phyloP scores from a whole-genome alignment of 1,139 yeast genomes.

The Debaryomyces robertsiae region DNA sequence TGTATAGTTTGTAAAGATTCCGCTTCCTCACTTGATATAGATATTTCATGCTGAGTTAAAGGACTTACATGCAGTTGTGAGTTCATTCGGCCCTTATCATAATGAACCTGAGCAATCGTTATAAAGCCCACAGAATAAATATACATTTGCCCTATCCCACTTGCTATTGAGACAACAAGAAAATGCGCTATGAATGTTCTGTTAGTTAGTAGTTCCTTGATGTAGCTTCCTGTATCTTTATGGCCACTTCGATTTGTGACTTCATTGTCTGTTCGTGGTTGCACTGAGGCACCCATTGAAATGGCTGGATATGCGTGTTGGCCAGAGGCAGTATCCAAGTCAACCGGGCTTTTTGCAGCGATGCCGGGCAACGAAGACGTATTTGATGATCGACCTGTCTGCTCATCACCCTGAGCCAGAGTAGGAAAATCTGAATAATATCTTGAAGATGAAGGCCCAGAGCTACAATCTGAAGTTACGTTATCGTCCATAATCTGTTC shows the following conservation, averaged over 20 bases:
- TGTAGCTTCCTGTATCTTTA: slow-evolving; percentile 27
- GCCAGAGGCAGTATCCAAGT: neutral
- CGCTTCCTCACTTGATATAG: slow-evolving; percentile 17
- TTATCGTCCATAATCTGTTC: neutral
- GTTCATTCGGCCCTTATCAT: slow-evolving; percentile 10
- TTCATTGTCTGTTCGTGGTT: neutral
- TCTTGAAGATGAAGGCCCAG: neutral
- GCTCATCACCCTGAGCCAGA: neutral
- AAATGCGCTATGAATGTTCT: slow-evolving; percentile 37
- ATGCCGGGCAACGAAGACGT: neutral
- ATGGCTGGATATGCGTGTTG: neutral
- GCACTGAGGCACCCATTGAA: neutral
- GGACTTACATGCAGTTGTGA: neutral
- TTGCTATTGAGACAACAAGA: slow-evolving; percentile 33
- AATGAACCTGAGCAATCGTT: slow-evolving; percentile 42
- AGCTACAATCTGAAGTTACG: neutral
- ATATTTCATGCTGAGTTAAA: neutral
- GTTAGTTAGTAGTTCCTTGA: slow-evolving; percentile 27
- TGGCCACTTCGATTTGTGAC: slow-evolving; percentile 4
- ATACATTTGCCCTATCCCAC: slow-evolving; percentile 69
- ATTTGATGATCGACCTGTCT: too few species aligned
- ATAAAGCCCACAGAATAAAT: slow-evolving; percentile 72
- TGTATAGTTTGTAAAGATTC: slow-evolving; percentile 48
- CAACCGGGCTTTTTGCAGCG: neutral
- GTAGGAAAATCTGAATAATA: neutral